These are phyloP conservation scores for Metschnikowia arizonensis DNA, from an alignment of 805 yeast species.

Conservation along the genomic window DNA sequence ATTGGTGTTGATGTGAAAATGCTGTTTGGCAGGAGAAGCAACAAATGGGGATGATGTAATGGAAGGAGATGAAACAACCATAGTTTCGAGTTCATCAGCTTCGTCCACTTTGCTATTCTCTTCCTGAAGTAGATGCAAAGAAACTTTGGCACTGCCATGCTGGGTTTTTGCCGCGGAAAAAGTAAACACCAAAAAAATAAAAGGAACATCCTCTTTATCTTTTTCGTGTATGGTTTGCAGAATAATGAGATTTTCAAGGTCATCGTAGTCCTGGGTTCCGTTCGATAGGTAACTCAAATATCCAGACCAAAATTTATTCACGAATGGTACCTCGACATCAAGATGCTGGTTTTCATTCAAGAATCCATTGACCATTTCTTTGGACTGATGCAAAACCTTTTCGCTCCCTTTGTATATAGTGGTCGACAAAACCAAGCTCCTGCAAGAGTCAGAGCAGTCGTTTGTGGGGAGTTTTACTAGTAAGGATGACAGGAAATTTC, in stretches of 20 bases:
- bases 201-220: conserved; percentile 5
- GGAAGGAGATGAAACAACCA: conserved; percentile 40
- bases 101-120: conserved; percentile 9
- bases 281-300: conserved; percentile 32
- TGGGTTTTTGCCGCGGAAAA: conserved; percentile 8
- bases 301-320: conserved; percentile 38
- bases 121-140: conserved; percentile 5
- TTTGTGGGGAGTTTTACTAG: conserved; percentile 6
- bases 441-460: conserved; percentile 22
- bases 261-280: conserved; percentile 23
- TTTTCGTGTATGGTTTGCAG: conserved; percentile 31
- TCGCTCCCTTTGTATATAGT: conserved; percentile 22
- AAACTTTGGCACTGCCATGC: conserved; percentile 5
- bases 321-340: conserved; percentile 33
- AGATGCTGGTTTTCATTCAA: conserved; percentile 16
- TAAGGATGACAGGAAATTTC: conserved; percentile 14
- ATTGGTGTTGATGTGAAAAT: conserved; percentile 16
- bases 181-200: conserved; percentile 12
- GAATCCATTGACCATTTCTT: conserved; percentile 34
- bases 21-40: conserved; percentile 19
- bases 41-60: conserved; percentile 33
- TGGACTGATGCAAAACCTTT: conserved; percentile 20
- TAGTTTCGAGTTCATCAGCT: conserved; percentile 33
- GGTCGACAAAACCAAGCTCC: conserved; percentile 18
- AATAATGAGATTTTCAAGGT: conserved; percentile 22